These are phyloP conservation scores for Fusarium pseudocircinatum DNA, from an alignment of 2,329 filamentous ascomycete species.

Conservation along the genomic window DNA sequence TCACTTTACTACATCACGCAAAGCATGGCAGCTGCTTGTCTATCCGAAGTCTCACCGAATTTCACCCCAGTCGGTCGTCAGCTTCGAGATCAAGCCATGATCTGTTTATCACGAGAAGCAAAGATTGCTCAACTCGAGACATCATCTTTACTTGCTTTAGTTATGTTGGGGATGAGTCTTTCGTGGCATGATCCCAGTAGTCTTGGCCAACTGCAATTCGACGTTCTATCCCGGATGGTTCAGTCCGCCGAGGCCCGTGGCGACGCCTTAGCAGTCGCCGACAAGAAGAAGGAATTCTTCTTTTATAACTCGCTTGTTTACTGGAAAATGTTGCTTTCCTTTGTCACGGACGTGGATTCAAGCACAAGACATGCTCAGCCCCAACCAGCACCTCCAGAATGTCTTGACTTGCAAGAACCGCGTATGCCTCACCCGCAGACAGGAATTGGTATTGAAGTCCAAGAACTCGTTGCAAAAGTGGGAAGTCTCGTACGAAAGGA, in stretches of 20 bases:
- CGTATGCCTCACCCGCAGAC: constrained; percentile 44
- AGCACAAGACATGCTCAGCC: constrained; percentile 1
- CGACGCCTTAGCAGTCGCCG: constrained; percentile 4
- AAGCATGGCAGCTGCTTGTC: constrained; percentile 70
- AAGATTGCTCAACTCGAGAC: constrained; percentile 59
- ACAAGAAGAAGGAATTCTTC: constrained; percentile 40
- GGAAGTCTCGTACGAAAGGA: constrained; percentile 38
- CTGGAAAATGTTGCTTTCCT: constrained; percentile 43
- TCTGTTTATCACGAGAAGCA: constrained; percentile 60
- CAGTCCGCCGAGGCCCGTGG: constrained; percentile 14
- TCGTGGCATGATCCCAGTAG: constrained; percentile 68
- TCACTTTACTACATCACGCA: constrained; percentile 70
- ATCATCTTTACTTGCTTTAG: constrained; percentile 64
- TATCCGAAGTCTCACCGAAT: constrained; percentile 59
- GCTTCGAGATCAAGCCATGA: constrained; percentile 60
- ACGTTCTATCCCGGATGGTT: constrained; percentile 29
- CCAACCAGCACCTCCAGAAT: constrained; percentile 14
- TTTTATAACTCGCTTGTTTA: constrained; percentile 43
- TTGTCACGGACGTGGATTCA: constrained; percentile 36
- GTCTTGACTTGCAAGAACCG: constrained; percentile 19
- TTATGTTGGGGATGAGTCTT: constrained; percentile 68
- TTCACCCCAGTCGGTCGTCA: constrained; percentile 61
- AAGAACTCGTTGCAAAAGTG: constrained; percentile 40
- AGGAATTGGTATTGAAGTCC: constrained; percentile 38
- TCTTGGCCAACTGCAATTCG: constrained; percentile 52